Conservation (phyloP, 73 alveolate genomes). For the Paramecium octaurelia region DNA sequence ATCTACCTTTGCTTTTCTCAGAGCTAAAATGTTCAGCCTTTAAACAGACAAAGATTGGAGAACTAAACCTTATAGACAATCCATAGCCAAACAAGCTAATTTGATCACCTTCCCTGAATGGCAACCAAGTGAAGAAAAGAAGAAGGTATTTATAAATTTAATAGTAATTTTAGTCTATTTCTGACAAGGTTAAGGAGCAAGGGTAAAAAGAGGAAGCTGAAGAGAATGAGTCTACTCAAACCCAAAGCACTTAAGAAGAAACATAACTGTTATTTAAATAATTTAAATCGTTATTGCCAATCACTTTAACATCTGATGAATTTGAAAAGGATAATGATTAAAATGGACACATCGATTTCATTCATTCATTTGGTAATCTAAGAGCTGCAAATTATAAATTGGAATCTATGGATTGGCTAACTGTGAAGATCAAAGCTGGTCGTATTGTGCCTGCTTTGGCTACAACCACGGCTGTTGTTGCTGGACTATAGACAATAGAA, state of each 20-base stretch:
- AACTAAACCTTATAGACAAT: not conserved
- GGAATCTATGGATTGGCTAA: slow-evolving; percentile 94
- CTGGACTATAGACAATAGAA: slow-evolving; percentile 94
- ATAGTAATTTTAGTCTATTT: not conserved
- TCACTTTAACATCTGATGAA: slow-evolving; percentile 70
- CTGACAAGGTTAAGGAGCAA: not conserved
- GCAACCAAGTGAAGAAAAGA: slow-evolving; percentile 40
- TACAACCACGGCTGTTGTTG: slow-evolving; percentile 95
- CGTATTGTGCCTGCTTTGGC: slow-evolving; percentile 97
- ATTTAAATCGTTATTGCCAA: not conserved
- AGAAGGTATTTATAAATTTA: not conserved
- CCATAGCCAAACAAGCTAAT: not conserved
- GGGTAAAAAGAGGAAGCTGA: not conserved
- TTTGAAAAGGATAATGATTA: slow-evolving; percentile 95
- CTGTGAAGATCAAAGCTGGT: slow-evolving; percentile 95
- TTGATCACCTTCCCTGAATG: not conserved
- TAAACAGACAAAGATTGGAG: slow-evolving; percentile 3
- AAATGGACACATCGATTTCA: slow-evolving; percentile 93
- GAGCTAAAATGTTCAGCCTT: slow-evolving; percentile 2
- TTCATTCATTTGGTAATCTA: slow-evolving; percentile 90
- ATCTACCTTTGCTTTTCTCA: slow-evolving; percentile 6
- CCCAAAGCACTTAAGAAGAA: not conserved
- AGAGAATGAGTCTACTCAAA: not conserved
- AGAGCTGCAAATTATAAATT: slow-evolving; percentile 89
- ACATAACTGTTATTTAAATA: not conserved